A percentile compares a stretch with the other conserved stretches of the same genome.
These are phyloP conservation scores for Rhinocladiella similis DNA, from an alignment of 2,329 filamentous ascomycete genomes.

Conservation along the genomic window DNA sequence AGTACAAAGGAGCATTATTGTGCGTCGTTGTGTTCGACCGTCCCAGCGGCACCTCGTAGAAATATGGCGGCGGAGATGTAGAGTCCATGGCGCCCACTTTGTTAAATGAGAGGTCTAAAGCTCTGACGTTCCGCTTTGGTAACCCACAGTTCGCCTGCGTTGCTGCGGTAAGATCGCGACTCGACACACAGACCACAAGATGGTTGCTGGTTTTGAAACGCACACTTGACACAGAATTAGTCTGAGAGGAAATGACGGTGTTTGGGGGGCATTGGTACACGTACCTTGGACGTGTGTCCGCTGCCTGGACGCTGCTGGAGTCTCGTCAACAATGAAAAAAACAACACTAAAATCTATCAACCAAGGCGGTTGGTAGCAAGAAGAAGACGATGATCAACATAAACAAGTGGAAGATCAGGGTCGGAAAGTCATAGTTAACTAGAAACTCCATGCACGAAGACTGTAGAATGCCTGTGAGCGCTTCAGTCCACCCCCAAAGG, in stretches of 20 bases:
- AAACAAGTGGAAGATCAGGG: conserved; percentile 13
- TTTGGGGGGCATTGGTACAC: conserved; percentile 5
- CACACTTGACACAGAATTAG: conserved; percentile 24
- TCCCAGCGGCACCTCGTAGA: conserved; percentile 27
- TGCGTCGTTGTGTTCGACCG: conserved; percentile 28
- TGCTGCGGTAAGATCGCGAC: conserved; percentile 15
- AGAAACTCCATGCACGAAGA: background rate
- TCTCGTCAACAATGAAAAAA: conserved; percentile 8
- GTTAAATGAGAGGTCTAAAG: conserved; percentile 10
- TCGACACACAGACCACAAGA: conserved; percentile 10
- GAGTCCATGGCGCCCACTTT: conserved; percentile 18
- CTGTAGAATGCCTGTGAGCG: background rate
- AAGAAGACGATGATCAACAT: conserved; percentile 15
- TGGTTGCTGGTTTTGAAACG: conserved; percentile 15
- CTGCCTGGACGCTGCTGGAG: conserved; percentile 15
- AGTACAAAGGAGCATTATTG: conserved; percentile 28
- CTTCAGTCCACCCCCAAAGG: background rate
- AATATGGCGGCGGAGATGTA: conserved; percentile 18
- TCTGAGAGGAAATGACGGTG: conserved; percentile 15
- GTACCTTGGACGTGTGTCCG: conserved; percentile 13
- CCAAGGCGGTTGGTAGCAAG: conserved; percentile 1
- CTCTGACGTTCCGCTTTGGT: conserved; percentile 5
- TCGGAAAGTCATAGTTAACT: conserved; percentile 9
- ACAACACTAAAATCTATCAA: background rate
- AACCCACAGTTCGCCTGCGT: conserved; percentile 12